These are phyloP conservation scores for Hypoxylon subgilvum DNA, from an alignment of 495 filamentous ascomycete genomes.

Conservation along the genomic window DNA sequence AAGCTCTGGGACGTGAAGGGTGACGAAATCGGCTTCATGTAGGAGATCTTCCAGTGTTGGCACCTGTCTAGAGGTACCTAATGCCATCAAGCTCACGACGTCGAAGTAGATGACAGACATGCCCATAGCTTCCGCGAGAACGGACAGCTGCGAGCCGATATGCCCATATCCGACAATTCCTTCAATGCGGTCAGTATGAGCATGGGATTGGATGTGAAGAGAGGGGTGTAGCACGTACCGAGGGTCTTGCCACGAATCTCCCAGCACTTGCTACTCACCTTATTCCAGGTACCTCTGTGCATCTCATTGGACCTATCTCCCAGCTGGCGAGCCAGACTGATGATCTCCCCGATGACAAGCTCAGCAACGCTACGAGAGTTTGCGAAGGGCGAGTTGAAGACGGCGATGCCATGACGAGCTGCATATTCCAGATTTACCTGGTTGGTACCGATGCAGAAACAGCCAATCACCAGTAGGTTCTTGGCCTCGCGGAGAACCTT, in stretches of 20 bases:
- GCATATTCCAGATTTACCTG: constrained; percentile 95
- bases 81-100: constrained; percentile 86
- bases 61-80: constrained; percentile 86
- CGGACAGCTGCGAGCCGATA: constrained; percentile 95
- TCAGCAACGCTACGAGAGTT: constrained; percentile 98
- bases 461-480: constrained; percentile 93
- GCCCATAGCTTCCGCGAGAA: constrained; percentile 95
- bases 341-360: constrained; percentile 92
- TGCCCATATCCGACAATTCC: constrained; percentile 97
- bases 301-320: constrained; percentile 94
- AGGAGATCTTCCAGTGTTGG: constrained; percentile 77
- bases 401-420: constrained; percentile 87
- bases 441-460: constrained; percentile 99
- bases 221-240: constrained; percentile 54
- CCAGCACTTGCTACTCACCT: constrained; percentile 95
- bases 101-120: constrained; percentile 98
- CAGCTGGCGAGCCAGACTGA: constrained; percentile 86
- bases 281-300: constrained; percentile 96
- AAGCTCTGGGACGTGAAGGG: constrained; percentile 91
- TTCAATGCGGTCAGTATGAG: constrained; percentile 38
- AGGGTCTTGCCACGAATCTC: constrained; percentile 97
- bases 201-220: constrained; percentile 10
- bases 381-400: constrained; percentile 99
- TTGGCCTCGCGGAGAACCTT: constrained; percentile 86
- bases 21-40: constrained; percentile 84